phyloP scores from a whole-genome alignment of 2,329 filamentous ascomycete species.

The Bisporella sp. region DNA sequence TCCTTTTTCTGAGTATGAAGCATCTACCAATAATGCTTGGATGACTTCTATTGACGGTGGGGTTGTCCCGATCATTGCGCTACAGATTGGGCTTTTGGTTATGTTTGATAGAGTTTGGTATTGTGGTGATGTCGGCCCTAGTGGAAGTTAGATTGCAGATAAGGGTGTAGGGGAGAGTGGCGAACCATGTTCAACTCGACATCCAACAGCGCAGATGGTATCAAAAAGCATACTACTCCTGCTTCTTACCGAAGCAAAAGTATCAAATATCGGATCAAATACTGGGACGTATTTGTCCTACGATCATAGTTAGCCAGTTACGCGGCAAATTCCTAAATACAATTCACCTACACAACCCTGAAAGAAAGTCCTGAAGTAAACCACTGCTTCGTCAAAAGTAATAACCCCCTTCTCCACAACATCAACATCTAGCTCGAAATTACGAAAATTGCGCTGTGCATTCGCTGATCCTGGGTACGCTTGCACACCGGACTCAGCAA shows the following conservation, averaged over 20 bases:
- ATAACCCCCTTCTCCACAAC: constrained; percentile 11
- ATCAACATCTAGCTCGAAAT: constrained; percentile 13
- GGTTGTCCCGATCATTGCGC: constrained; percentile 34
- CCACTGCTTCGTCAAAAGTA: constrained; percentile 9
- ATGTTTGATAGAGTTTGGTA: constrained; percentile 38
- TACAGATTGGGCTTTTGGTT: constrained; percentile 36
- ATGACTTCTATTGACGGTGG: constrained; percentile 39
- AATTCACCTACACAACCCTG: constrained; percentile 15
- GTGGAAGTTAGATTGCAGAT: background rate
- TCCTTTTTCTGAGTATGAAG: constrained; percentile 45
- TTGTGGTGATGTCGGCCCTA: constrained; percentile 31
- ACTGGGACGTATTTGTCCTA: constrained; percentile 40
- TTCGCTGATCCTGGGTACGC: no score
- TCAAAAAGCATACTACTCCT: constrained; percentile 44
- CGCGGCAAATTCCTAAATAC: background rate
- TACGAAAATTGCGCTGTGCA: constrained; percentile 7
- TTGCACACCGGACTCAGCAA: background rate
- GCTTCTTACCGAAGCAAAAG: constrained; percentile 35
- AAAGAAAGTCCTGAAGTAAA: constrained; percentile 16
- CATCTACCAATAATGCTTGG: constrained; percentile 43
- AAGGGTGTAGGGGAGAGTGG: constrained; percentile 5
- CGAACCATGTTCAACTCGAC: constrained; percentile 28
- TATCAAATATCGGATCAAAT: constrained; percentile 38
- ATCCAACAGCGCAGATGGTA: constrained; percentile 44
- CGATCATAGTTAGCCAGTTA: background rate